Evolutionary conservation across 2,329 filamentous ascomycete species (phyloP).

Genomic region (Neofusicoccum sp.): DNA sequence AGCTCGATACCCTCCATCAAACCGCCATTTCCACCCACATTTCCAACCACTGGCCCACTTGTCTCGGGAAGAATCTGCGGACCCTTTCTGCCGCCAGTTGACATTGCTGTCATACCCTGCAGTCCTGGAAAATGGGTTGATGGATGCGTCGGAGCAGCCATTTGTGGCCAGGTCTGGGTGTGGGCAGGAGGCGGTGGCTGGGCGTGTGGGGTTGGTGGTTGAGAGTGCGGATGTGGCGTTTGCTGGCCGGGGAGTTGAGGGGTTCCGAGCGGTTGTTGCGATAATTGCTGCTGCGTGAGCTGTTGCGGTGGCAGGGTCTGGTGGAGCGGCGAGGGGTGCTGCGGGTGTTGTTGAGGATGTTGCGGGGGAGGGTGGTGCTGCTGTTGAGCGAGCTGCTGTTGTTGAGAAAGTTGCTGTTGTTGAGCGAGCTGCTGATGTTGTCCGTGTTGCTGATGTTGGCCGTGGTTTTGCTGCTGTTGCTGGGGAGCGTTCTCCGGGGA

Average conservation of each 20-base stretch:
- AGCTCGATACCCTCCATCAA: slow-evolving; percentile 17
- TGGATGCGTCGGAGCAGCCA: slow-evolving; percentile 10
- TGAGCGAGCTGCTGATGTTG: slow-evolving; percentile 13
- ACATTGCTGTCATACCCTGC: slow-evolving; percentile 9
- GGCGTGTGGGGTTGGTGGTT: slow-evolving; percentile 7
- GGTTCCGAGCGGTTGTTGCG: slow-evolving; percentile 9
- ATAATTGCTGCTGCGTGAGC: slow-evolving; percentile 14
- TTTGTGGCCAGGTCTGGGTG: slow-evolving; percentile 1
- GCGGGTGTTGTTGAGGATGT: slow-evolving; percentile 3
- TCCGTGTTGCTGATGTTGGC: background rate
- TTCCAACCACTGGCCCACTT: background rate
- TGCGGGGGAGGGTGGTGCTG: background rate
- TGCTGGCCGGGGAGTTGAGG: slow-evolving; percentile 10
- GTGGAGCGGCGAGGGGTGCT: slow-evolving; percentile 8
- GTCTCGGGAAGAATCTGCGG: slow-evolving; percentile 11
- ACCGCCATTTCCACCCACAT: background rate
- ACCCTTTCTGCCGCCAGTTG: background rate
- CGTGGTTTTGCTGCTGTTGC: slow-evolving; percentile 9
- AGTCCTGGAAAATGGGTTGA: slow-evolving; percentile 2
- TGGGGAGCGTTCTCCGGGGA: slow-evolving; percentile 1
- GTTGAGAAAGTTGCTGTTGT: slow-evolving; percentile 28
- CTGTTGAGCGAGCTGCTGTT: background rate
- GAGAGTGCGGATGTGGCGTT: slow-evolving; percentile 1
- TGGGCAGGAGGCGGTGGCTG: slow-evolving; percentile 5
- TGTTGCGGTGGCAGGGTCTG: slow-evolving; percentile 8